phyloP scores from a whole-genome alignment of 345 rosid genomes.

The Rhodamnia rubescens region DNA sequence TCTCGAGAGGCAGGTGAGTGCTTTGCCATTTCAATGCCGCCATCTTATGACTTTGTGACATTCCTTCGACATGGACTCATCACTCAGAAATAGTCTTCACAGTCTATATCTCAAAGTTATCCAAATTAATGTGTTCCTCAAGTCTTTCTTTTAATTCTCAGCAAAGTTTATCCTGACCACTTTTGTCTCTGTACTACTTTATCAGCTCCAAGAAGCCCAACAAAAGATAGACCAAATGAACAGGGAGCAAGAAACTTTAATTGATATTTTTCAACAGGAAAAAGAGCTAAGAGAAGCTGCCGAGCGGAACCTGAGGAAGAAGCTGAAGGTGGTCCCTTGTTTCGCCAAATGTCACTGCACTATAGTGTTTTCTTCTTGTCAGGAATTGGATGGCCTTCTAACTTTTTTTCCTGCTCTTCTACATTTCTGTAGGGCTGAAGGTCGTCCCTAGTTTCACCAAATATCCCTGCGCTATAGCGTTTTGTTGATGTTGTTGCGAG shows the following conservation, averaged over 20 bases:
- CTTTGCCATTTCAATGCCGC: neutral
- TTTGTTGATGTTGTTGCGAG: neutral
- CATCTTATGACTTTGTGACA: neutral
- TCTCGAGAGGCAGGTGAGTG: slow-evolving; percentile 48
- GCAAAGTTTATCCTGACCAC: neutral
- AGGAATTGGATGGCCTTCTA: neutral
- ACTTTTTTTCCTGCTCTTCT: neutral
- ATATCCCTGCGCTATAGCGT: neutral
- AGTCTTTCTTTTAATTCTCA: neutral
- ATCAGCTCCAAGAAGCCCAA: slow-evolving; percentile 41
- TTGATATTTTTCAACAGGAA: slow-evolving; percentile 67
- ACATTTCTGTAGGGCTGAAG: slow-evolving; percentile 44
- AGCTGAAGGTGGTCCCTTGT: slow-evolving; percentile 39
- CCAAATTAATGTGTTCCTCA: neutral
- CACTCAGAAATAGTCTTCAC: neutral
- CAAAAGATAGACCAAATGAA: slow-evolving; percentile 43
- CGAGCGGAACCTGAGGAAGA: slow-evolving; percentile 59
- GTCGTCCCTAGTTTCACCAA: slow-evolving; percentile 12
- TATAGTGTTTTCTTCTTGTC: neutral
- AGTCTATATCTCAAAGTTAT: neutral
- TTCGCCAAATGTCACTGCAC: neutral
- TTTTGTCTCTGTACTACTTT: neutral
- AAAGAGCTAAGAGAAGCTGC: slow-evolving; percentile 57
- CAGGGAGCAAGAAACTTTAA: slow-evolving; percentile 61
- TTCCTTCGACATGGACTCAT: neutral